Evolutionary conservation across 805 yeast species (phyloP), one percentile per base, ranked within the genome.

Genomic region (Saccharomyces paradoxus): DNA sequence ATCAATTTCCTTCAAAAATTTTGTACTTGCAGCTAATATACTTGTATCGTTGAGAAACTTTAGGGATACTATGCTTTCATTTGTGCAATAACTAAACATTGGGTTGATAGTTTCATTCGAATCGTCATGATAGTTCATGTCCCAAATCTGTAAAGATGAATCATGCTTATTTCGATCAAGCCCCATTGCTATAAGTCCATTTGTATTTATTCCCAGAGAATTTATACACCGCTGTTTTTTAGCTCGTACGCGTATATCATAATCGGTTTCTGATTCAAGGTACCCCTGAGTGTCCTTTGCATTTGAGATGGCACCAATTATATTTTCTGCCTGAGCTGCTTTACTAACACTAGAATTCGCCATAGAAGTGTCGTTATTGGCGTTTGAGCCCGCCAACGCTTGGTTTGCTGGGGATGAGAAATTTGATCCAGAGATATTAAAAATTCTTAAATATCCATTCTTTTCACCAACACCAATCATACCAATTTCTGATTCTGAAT

Each of bases 131-230:
- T 82, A 83, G 53, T 80, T 81, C 3, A 87, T 74, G 65, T 89
- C 89, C 91, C 94, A 91, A 4, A 91, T 75, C 59, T 86, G 86
- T 48, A 91, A 71, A 24, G 92, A 83, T 55, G 82, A 80, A 61
- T 87, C 95, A 58, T 81, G 87, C 52, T 90, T 76, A 22, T 86
- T 84, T 59, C 88, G 81, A 58, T 89, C 97, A 55, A 84, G 78
- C 0, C 95, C 96, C 41, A 85, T 81, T 0, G 89, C 96, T 4
- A 90, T 73, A 30, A 86, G 68, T 0, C 86, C 86, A 30, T 75
- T 73, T 27, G 77, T 73, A 64, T 82, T 87, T 70, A 90, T 86
- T 0, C 91, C 79, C 1, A 89, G 61, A 0, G 91, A 70, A 61
- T 88, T 89, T 60, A 95, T 86, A 1, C 92, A 85, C 53, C 96